Percentiles rank a stretch among this genome's conserved stretches.
These are phyloP conservation scores for Coemansia sp. DNA, from an alignment of 192 early-diverging fungal genomes.

Conservation along the genomic window DNA sequence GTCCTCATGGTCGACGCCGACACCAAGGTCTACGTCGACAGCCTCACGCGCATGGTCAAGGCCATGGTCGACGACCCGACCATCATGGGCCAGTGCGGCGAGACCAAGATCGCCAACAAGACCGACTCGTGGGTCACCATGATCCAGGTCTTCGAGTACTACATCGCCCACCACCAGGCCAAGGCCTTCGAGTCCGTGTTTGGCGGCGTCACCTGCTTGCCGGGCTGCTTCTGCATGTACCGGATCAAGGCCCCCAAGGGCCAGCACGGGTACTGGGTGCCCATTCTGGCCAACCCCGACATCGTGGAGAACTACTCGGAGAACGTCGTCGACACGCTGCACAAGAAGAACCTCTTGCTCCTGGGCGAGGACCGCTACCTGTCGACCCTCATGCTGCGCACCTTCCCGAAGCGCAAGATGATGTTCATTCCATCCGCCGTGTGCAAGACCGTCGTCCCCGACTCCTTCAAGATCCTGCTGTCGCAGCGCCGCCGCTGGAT, in stretches of 20 bases:
- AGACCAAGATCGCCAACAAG: slow-evolving; percentile 94
- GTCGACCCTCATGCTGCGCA: slow-evolving; percentile 92
- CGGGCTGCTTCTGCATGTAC: slow-evolving; percentile 99
- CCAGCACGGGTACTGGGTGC: slow-evolving; percentile 88
- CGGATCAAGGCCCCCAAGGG: slow-evolving; percentile 89
- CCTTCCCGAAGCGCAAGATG: slow-evolving; percentile 95
- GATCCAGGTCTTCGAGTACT: slow-evolving; percentile 99
- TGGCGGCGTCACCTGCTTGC: slow-evolving; percentile 96
- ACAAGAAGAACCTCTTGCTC: slow-evolving; percentile 98
- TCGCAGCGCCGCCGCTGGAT: slow-evolving; percentile 99
- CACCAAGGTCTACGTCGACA: slow-evolving; percentile 89
- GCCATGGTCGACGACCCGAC: slow-evolving; percentile 90
- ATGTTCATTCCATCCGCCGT: slow-evolving; percentile 94
- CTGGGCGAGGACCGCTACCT: slow-evolving; percentile 99
- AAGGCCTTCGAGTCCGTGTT: slow-evolving; percentile 99
- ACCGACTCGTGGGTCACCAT: slow-evolving; percentile 95
- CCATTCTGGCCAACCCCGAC: slow-evolving; percentile 82
- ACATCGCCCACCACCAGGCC: slow-evolving; percentile 94
- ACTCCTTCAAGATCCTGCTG: slow-evolving; percentile 90
- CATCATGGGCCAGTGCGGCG: slow-evolving; percentile 96
- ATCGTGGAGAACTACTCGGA: slow-evolving; percentile 92
- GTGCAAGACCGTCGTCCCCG: slow-evolving; percentile 92
- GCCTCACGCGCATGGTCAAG: slow-evolving; percentile 94
- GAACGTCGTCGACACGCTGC: slow-evolving; percentile 94
- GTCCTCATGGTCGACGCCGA: slow-evolving; percentile 99